Evolutionary conservation across 2,329 filamentous ascomycete species (phyloP).

Genomic region (Xenoacremonium recifei): DNA sequence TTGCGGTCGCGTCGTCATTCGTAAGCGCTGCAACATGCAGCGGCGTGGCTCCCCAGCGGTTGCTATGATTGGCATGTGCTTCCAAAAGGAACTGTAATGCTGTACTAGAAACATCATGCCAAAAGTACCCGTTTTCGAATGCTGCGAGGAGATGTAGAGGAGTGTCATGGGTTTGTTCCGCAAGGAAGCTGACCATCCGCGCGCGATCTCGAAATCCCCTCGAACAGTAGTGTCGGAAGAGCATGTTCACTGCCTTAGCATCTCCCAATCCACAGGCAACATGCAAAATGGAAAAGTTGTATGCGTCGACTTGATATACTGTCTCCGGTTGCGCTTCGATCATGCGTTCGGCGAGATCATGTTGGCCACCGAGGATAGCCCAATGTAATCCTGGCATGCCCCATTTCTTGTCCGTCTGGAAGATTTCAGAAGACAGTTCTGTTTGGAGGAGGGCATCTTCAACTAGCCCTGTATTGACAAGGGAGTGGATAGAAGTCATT

Average conservation of each 20-base stretch:
- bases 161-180: neutral
- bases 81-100: neutral
- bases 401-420: too few relatives aligned
- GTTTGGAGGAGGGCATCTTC: neutral
- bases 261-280: too few relatives aligned
- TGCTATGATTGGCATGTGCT: neutral
- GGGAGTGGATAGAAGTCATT: neutral
- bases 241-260: too few relatives aligned
- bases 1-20: neutral
- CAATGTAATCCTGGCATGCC: neutral
- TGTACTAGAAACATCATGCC: neutral
- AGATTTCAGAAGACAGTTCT: too few relatives aligned
- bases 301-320: too few relatives aligned
- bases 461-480: neutral
- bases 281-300: too few relatives aligned
- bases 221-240: too few relatives aligned
- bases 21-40: conserved; percentile 1
- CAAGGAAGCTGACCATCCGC: too few relatives aligned
- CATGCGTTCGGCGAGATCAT: too few relatives aligned
- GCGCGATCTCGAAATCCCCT: too few relatives aligned
- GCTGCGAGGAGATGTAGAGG: conserved; percentile 1
- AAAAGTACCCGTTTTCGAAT: neutral
- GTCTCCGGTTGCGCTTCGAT: too few relatives aligned
- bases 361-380: neutral
- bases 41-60: conserved; percentile 3